phyloP scores from a whole-genome alignment of 176 grass and related monocot species.

The Triticum dicoccoides region DNA sequence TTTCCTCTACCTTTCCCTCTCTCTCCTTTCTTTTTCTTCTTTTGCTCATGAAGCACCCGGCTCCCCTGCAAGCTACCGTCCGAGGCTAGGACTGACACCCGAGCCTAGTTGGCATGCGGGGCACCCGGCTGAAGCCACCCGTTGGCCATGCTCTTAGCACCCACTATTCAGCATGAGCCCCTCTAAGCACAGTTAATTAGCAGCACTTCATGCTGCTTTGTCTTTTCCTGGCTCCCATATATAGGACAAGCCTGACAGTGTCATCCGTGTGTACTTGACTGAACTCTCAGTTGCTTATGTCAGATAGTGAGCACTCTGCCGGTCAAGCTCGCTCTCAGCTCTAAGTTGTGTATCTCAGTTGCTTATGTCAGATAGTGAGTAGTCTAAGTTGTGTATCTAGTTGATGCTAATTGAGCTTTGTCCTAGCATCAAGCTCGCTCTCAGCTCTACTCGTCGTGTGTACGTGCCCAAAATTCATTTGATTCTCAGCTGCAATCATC shows the following conservation, averaged over 20 bases:
- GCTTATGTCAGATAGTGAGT: background rate
- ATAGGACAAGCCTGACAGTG: constrained; percentile 33
- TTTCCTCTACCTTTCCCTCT: too few relatives aligned
- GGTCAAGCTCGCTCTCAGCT: too few relatives aligned
- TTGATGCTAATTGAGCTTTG: constrained; percentile 1
- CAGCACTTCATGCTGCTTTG: background rate
- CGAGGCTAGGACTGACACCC: too few relatives aligned
- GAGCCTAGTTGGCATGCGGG: too few relatives aligned
- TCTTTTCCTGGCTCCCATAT: constrained; percentile 26
- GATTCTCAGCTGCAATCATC: background rate
- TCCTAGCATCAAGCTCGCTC: background rate
- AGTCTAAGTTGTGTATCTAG: background rate
- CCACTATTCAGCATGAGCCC: constrained; percentile 31
- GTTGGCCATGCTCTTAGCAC: background rate
- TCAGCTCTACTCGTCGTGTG: background rate
- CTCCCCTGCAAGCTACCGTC: too few relatives aligned
- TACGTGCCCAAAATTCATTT: constrained; percentile 1
- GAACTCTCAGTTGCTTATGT: background rate
- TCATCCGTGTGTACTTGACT: constrained; percentile 22
- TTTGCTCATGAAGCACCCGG: too few relatives aligned
- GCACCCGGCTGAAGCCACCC: too few relatives aligned
- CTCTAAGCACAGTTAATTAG: background rate
- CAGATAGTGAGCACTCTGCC: background rate
- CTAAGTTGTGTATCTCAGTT: background rate
- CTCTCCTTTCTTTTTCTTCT: too few relatives aligned